A percentile compares a stretch with the other conserved stretches of the same genome.
Evolutionary conservation across 192 early-diverging fungal genomes (phyloP).

Genomic region (Coemansia sp.): DNA sequence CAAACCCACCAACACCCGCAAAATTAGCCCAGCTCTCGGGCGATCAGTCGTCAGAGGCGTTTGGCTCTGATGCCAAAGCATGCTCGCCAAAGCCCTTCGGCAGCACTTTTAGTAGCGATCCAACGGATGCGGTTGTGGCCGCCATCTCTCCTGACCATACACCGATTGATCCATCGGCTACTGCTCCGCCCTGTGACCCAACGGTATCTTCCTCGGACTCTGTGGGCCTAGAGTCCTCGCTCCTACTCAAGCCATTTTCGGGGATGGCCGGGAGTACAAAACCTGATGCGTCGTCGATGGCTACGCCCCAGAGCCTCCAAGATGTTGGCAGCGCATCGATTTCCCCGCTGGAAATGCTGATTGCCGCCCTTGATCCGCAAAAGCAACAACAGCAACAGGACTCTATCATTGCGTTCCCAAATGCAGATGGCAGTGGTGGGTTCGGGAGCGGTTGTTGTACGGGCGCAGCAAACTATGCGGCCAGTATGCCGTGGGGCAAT

Average conservation of each 20-base stretch:
- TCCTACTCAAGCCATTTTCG: constrained; percentile 45
- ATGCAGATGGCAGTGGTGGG: not conserved
- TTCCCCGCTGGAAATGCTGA: constrained; percentile 53
- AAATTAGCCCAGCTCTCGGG: not conserved
- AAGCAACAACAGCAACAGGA: constrained; percentile 12
- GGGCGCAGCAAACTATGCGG: not conserved
- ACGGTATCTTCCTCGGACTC: not conserved
- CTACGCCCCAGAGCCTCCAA: constrained; percentile 36
- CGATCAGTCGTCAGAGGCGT: not conserved
- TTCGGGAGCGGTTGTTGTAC: not conserved
- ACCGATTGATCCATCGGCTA: not conserved
- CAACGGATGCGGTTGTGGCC: not conserved
- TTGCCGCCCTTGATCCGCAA: constrained; percentile 47
- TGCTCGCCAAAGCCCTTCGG: not conserved
- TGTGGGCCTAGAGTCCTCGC: constrained; percentile 18
- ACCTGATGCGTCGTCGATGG: constrained; percentile 23
- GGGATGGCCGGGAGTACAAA: constrained; percentile 1
- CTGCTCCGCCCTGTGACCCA: not conserved
- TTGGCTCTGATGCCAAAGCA: constrained; percentile 5
- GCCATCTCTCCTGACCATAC: not conserved
- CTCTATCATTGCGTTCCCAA: not conserved
- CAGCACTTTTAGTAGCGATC: not conserved
- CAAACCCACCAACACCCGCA: not conserved
- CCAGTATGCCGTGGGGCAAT: constrained; percentile 12
- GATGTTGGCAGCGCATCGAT: constrained; percentile 20